These are phyloP conservation scores for Blastosporella zonata DNA, from an alignment of 1,284 basidiomycete species.

Conservation along the genomic window DNA sequence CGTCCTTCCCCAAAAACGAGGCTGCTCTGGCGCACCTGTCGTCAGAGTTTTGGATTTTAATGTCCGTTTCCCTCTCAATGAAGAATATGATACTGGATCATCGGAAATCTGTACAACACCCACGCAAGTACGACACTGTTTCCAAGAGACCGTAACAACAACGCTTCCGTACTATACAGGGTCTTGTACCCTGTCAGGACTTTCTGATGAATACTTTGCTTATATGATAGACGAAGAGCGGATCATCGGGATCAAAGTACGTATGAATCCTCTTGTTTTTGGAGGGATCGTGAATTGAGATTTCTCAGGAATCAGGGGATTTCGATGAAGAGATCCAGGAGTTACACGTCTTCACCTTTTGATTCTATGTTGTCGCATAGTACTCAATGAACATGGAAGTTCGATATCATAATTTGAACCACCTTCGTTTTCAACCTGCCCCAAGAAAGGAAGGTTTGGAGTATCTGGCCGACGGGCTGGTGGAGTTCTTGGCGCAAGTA, in stretches of 20 bases:
- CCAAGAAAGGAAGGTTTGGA: too few species aligned
- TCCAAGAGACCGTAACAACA: conserved; percentile 16
- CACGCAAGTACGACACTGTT: conserved; percentile 7
- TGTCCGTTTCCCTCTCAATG: conserved; percentile 1
- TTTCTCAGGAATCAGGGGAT: conserved; percentile 8
- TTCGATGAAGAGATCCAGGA: conserved; percentile 14
- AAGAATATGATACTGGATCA: neutral
- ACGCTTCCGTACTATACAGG: conserved; percentile 16
- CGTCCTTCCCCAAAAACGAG: conserved; percentile 12
- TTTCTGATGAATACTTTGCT: conserved; percentile 14
- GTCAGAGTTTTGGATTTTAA: conserved; percentile 23
- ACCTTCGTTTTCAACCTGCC: neutral
- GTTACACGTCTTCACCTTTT: conserved; percentile 16
- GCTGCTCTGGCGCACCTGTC: neutral
- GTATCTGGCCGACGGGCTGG: too few species aligned
- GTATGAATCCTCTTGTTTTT: conserved; percentile 7
- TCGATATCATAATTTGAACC: neutral
- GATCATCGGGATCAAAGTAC: conserved; percentile 22
- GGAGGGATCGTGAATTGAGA: neutral
- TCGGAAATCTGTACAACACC: conserved; percentile 3
- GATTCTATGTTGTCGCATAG: neutral
- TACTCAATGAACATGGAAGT: neutral
- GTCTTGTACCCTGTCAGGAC: conserved; percentile 5
- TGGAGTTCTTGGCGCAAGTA: too few species aligned
- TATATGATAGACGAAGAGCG: conserved; percentile 25